Evolutionary conservation across 768 basidiomycete species (phyloP).

Genomic region (Hypholoma sublateritium): DNA sequence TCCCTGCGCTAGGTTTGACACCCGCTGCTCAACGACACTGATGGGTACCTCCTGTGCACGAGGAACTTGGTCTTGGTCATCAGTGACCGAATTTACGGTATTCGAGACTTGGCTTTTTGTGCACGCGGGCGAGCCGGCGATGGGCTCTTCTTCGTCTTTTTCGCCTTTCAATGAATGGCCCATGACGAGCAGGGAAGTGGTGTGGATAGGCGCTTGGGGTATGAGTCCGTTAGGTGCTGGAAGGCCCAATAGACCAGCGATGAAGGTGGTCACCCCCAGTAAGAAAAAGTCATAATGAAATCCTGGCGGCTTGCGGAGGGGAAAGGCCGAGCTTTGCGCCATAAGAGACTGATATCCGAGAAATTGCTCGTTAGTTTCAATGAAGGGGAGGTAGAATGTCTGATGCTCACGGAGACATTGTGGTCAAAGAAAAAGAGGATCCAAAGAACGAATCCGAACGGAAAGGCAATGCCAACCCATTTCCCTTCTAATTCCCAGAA

Average conservation of each 20-base stretch:
- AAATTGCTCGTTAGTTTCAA: not conserved
- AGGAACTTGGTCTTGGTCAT: conserved; percentile 19
- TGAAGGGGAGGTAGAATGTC: not conserved
- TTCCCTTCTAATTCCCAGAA: conserved; percentile 89
- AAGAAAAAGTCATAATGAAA: conserved; percentile 91
- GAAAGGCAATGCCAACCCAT: conserved; percentile 88
- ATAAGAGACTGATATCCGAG: conserved; percentile 69
- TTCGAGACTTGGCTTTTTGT: conserved; percentile 9
- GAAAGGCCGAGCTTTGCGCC: conserved; percentile 87
- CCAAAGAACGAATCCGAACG: conserved; percentile 88
- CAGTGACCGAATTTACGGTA: not conserved
- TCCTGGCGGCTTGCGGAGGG: conserved; percentile 86
- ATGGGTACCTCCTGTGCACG: conserved; percentile 52
- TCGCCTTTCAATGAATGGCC: conserved; percentile 39
- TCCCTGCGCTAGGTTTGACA: conserved; percentile 88
- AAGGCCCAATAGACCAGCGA: conserved; percentile 81
- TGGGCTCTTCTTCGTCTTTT: conserved; percentile 27
- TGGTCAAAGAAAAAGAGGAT: conserved; percentile 95
- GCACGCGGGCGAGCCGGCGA: conserved; percentile 9
- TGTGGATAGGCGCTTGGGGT: conserved; percentile 92
- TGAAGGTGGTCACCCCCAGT: conserved; percentile 86
- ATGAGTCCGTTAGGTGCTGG: conserved; percentile 88
- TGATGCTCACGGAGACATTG: conserved; percentile 75
- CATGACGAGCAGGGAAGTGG: conserved; percentile 75
- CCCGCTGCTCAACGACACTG: conserved; percentile 88